Percentiles rank a stretch among this genome's conserved stretches.
Conservation (phyloP, 2,329 filamentous ascomycete species). For the Aspergillus brunneoviolaceus region DNA sequence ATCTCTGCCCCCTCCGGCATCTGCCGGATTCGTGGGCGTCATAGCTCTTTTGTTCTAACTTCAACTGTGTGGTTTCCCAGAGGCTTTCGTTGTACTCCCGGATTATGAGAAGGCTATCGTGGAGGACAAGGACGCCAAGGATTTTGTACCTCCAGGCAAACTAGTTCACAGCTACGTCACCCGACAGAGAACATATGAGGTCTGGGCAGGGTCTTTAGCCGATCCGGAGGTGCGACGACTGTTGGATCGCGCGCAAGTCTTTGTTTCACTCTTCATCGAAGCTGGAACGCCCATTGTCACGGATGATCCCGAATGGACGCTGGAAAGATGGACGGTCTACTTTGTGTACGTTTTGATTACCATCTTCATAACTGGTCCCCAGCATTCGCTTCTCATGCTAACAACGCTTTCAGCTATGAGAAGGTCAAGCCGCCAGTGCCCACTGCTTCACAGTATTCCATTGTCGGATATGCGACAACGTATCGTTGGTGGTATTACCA, state of each 20-base stretch:
- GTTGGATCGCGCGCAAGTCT: slow-evolving; percentile 76
- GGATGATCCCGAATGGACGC: slow-evolving; percentile 69
- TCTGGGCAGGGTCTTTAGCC: slow-evolving; percentile 76
- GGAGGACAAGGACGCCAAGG: slow-evolving; percentile 40
- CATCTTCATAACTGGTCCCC: background rate
- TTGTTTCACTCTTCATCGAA: slow-evolving; percentile 87
- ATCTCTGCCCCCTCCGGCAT: background rate
- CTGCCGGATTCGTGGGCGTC: background rate
- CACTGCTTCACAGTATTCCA: slow-evolving; percentile 64
- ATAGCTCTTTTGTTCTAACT: slow-evolving; percentile 8
- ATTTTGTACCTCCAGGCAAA: slow-evolving; percentile 72
- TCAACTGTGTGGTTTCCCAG: slow-evolving; percentile 40
- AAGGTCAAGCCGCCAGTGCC: slow-evolving; percentile 47
- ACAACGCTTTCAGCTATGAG: slow-evolving; percentile 52
- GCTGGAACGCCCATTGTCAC: slow-evolving; percentile 76
- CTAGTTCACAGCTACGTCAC: slow-evolving; percentile 64
- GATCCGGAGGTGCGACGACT: slow-evolving; percentile 69
- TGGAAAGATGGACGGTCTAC: slow-evolving; percentile 88
- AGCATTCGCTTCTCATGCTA: background rate
- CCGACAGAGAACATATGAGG: slow-evolving; percentile 68
- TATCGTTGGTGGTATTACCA: slow-evolving; percentile 74
- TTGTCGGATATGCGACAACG: slow-evolving; percentile 86
- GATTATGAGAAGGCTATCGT: slow-evolving; percentile 63
- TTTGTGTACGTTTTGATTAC: slow-evolving; percentile 61
- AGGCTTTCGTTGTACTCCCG: slow-evolving; percentile 63